Conservation (phyloP, 2,329 filamentous ascomycete genomes). For the Colletotrichum sp. region DNA sequence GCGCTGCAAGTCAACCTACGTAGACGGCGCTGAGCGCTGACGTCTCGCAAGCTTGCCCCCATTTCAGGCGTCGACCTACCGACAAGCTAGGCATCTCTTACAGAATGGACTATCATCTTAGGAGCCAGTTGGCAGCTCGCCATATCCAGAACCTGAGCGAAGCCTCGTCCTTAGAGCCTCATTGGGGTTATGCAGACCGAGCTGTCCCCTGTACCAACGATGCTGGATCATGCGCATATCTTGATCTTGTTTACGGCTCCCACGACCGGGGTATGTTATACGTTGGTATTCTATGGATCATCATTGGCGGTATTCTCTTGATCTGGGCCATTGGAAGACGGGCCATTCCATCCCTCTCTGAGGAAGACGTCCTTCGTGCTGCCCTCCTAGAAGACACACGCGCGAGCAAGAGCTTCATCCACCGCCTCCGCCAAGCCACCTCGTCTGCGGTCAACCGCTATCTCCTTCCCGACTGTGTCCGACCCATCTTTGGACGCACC, state of each 20-base stretch:
- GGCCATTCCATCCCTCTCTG: constrained; percentile 20
- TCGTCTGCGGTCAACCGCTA: constrained; percentile 36
- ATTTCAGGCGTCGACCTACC: background rate
- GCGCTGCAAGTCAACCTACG: background rate
- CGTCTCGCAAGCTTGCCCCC: background rate
- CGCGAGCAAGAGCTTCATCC: constrained; percentile 11
- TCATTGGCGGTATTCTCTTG: constrained; percentile 48
- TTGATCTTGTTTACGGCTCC: constrained; percentile 54
- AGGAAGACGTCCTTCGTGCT: constrained; percentile 11
- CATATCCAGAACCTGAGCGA: constrained; percentile 47
- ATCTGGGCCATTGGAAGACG: constrained; percentile 43
- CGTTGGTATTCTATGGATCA: constrained; percentile 54
- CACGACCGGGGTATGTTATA: constrained; percentile 58
- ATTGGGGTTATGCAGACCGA: constrained; percentile 55
- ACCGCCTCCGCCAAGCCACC: constrained; percentile 40
- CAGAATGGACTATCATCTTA: constrained; percentile 15
- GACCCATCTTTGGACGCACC: constrained; percentile 70
- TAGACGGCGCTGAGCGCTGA: background rate
- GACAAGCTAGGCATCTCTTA: background rate
- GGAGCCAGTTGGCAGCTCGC: constrained; percentile 14
- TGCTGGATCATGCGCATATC: constrained; percentile 51
- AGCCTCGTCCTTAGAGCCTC: constrained; percentile 38
- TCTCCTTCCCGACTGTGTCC: constrained; percentile 65
- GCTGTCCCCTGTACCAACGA: constrained; percentile 51
- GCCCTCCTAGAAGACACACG: constrained; percentile 1